These are phyloP conservation scores for Rubroboletus pulcherrimus DNA, from an alignment of 768 basidiomycete genomes.

Conservation along the genomic window DNA sequence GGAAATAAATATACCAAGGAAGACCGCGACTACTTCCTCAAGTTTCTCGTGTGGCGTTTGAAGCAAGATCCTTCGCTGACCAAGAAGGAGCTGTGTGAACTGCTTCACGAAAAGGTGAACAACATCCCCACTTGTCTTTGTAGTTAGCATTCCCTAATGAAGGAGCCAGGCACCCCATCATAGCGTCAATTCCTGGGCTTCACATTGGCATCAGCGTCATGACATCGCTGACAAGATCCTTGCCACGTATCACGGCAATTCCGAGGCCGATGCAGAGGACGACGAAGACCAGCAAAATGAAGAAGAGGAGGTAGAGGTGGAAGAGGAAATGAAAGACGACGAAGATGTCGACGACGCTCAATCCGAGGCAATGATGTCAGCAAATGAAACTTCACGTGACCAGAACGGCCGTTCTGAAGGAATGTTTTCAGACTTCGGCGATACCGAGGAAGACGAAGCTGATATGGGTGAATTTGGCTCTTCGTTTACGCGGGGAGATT, in stretches of 20 bases:
- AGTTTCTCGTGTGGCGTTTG: constrained; percentile 61
- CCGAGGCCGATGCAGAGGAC: constrained; percentile 33
- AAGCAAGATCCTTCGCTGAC: constrained; percentile 50
- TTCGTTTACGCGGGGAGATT: constrained; percentile 58
- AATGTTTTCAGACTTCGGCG: constrained; percentile 17
- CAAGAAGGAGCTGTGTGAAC: constrained; percentile 50
- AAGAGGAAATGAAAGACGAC: constrained; percentile 22
- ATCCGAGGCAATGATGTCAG: constrained; percentile 23
- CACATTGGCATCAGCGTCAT: constrained; percentile 64
- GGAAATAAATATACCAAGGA: constrained; percentile 65
- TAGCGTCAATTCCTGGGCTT: constrained; percentile 55
- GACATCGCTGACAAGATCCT: constrained; percentile 66
- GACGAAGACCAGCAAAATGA: constrained; percentile 39
- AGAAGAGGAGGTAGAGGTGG: constrained; percentile 26
- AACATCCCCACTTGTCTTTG: background rate
- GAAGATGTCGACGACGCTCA: constrained; percentile 17
- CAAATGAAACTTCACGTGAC: constrained; percentile 10
- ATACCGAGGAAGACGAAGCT: constrained; percentile 28
- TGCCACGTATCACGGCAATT: constrained; percentile 28
- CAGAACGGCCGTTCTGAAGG: constrained; percentile 22
- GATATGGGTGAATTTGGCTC: constrained; percentile 52
- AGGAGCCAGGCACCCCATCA: constrained; percentile 61
- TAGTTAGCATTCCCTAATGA: constrained; percentile 4
- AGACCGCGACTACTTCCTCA: constrained; percentile 64
- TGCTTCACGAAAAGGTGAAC: constrained; percentile 52